phyloP scores from a whole-genome alignment of 2,329 filamentous ascomycete species.

The Cercospora sojina region DNA sequence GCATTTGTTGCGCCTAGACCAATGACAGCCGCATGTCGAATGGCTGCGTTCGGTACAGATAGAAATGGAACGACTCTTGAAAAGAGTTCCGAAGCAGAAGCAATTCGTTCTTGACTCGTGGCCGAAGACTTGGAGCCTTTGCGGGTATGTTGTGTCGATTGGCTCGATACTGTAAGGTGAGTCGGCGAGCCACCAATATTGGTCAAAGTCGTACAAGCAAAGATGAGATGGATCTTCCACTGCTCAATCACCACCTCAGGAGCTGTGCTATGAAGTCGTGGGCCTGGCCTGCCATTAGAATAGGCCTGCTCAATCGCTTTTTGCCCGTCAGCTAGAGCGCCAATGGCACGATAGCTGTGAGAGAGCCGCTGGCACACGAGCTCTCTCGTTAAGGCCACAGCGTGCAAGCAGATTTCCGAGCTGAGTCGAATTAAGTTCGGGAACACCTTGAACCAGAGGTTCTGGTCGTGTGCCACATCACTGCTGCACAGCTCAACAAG shows the following conservation, averaged over 20 bases:
- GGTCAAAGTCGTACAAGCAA: conserved; percentile 91
- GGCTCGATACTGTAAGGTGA: conserved; percentile 50
- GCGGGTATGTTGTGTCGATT: conserved; percentile 70
- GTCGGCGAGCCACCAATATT: conserved; percentile 65
- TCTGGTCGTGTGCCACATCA: conserved; percentile 90
- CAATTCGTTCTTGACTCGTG: conserved; percentile 71
- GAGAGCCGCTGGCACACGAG: conserved; percentile 88
- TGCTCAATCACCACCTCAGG: conserved; percentile 91
- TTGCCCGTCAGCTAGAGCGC: conserved; percentile 69
- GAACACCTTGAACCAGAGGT: conserved; percentile 96
- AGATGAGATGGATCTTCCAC: conserved; percentile 96
- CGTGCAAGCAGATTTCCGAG: conserved; percentile 86
- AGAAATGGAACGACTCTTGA: conserved; percentile 87
- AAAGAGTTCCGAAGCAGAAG: conserved; percentile 85
- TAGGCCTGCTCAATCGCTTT: conserved; percentile 59
- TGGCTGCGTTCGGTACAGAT: conserved; percentile 72
- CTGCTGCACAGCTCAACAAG: conserved; percentile 93
- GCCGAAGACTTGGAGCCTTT: conserved; percentile 72
- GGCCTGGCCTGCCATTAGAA: conserved; percentile 24
- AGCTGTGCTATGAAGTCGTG: conserved; percentile 62
- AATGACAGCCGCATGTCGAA: conserved; percentile 85
- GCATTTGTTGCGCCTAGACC: conserved; percentile 94
- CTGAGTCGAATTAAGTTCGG: conserved; percentile 90
- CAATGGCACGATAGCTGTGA: conserved; percentile 87
- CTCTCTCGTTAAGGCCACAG: conserved; percentile 85